Evolutionary conservation across 495 filamentous ascomycete genomes (phyloP).

Genomic region (Hypoxylon cercidicola): DNA sequence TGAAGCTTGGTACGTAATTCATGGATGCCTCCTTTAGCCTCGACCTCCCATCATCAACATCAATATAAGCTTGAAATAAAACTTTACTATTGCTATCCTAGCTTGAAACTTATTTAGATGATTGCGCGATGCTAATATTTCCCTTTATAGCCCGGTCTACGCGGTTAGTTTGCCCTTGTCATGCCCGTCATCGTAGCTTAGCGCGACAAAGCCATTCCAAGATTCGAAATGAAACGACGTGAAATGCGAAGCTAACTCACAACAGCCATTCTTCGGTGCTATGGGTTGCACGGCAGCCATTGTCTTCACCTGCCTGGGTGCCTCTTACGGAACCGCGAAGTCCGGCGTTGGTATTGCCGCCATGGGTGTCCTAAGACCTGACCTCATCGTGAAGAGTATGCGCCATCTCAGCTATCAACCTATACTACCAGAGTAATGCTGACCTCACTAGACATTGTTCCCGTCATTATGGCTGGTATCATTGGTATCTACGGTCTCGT

Average conservation of each 20-base stretch:
- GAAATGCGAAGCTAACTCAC: constrained; percentile 48
- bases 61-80: constrained; percentile 38
- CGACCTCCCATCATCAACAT: constrained; percentile 42
- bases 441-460: constrained; percentile 83
- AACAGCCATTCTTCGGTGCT: constrained; percentile 97
- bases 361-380: constrained; percentile 97
- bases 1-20: constrained; percentile 53
- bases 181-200: constrained; percentile 15
- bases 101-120: constrained; percentile 7
- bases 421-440: constrained; percentile 24
- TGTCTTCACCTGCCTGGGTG: constrained; percentile 98
- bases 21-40: constrained; percentile 34
- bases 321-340: constrained; percentile 98
- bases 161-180: constrained; percentile 78
- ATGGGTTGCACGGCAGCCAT: constrained; percentile 99
- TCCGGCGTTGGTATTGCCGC: constrained; percentile 97
- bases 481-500: constrained; percentile 99
- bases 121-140: constrained; percentile 25
- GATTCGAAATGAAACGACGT: constrained; percentile 28
- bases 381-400: constrained; percentile 99
- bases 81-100: constrained; percentile 13
- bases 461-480: constrained; percentile 99
- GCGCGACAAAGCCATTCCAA: constrained; percentile 30
- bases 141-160: constrained; percentile 85
- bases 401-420: constrained; percentile 31